Evolutionary conservation across 805 yeast species (phyloP).

Genomic region (Zygosaccharomyces siamensis): DNA sequence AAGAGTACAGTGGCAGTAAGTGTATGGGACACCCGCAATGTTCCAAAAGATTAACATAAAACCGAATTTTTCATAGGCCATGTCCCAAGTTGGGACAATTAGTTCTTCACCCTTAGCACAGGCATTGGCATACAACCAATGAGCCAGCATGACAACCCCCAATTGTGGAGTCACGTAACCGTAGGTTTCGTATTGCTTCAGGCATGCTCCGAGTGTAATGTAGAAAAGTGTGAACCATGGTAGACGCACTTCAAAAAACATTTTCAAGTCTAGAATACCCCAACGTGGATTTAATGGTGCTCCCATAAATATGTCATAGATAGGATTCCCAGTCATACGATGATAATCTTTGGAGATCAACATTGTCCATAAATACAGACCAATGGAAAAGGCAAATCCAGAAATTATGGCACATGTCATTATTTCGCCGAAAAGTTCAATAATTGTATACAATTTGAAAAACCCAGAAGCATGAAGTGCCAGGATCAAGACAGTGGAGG

Average conservation of each 20-base stretch:
- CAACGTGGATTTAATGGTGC: constrained; percentile 95
- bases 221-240: constrained; percentile 94
- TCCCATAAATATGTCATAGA: constrained; percentile 94
- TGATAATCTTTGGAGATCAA: constrained; percentile 69
- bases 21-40: constrained; percentile 97
- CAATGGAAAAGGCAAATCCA: constrained; percentile 67
- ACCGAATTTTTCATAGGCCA: constrained; percentile 99
- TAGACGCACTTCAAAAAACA: constrained; percentile 95
- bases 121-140: constrained; percentile 93
- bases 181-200: constrained; percentile 75
- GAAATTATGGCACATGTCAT: constrained; percentile 86
- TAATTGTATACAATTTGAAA: constrained; percentile 66
- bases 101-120: constrained; percentile 97
- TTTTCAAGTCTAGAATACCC: constrained; percentile 87
- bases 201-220: constrained; percentile 64
- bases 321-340: constrained; percentile 83
- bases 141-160: constrained; percentile 67
- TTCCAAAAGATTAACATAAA: constrained; percentile 98
- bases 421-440: constrained; percentile 83
- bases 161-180: constrained; percentile 80
- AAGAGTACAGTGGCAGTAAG: constrained; percentile 91
- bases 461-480: constrained; percentile 67
- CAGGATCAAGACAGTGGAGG: constrained; percentile 53
- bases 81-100: constrained; percentile 98
- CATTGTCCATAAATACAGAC: constrained; percentile 65